Evolutionary conservation across 805 yeast species (phyloP), one percentile per base, ranked within the genome.

Genomic region (Deakozyma indianensis): DNA sequence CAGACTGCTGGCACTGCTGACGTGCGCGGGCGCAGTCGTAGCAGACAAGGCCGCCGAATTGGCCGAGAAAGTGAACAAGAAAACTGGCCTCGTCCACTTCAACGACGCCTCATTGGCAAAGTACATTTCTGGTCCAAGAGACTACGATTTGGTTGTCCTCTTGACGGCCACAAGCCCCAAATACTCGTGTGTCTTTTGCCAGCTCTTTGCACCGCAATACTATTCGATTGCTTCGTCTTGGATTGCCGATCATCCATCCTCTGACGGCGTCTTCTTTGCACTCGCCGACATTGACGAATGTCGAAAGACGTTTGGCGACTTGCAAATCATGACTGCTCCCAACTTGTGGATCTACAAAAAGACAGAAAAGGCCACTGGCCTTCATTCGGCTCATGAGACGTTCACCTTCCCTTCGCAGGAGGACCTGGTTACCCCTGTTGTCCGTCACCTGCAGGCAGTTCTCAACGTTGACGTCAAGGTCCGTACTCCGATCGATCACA

Each of bases 151-250:
- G n/a, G 69, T 83, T 11, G 55, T 78, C 25, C 69, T 80, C 46
- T 64, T 90, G 49, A 83, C 96, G 0, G 86, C 96, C 2, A 73
- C 80, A 7, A 71, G 78, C 43, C 70, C 85, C 1, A 75, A 75
- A 49, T 73, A 88, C 56, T 84, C 83, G 11, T 92, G 98, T 66
- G 66, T 67, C 1, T 67, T 83, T 44, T 92, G 98, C 70, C 53
- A 65, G 7, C 77, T 78, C 40, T 72, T 83, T 53, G 76, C 71
- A 22, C 94, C 96, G 2, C 74, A 72, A 40, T 83, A 62, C 55
- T 72, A 72, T 16, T 57, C 63, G 40, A 62, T 86, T 35, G 94
- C 84, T 4, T 55, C 66, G 43, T 78, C 88, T 22, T 83, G 81
- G 79, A 57, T 64, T 46, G 57, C 68, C 32, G 78, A 73, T 40